Base-by-base conservation (phyloP, 1,284 basidiomycete genomes). In the Trichosporon sp. region DNA sequence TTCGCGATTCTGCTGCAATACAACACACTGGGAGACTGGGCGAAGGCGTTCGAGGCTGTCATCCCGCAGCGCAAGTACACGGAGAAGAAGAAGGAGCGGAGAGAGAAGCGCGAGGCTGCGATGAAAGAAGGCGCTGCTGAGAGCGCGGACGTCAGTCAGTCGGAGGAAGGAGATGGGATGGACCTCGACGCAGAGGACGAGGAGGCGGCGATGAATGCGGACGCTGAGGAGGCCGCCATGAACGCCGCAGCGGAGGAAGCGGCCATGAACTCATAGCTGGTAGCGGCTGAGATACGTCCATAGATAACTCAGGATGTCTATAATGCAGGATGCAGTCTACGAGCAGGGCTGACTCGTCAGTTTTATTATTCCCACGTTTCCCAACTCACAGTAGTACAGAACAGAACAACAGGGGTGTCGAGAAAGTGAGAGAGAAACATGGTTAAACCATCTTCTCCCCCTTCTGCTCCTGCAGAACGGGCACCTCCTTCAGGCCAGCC, bases 1-100 rank as follows among this genome's bases (percentile, higher is more conserved):
- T 93, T 96, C 79, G 94, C 97, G 81, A 98, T 99, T 76, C 87
- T 99, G 70, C 83, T 95, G 8, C 90, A 91, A 75, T 99, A 94
- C 92, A 88, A 91, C n/a, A 90, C 91, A 76, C 89, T 89, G 11
- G 87, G 88, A 73, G 87, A 92, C 76, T 98, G 94, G 94, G 89
- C 91, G 78, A 84, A 89, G 68, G 92, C 94, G 0, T 88, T 99
- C 69, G 89, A 91, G 80, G 86, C 89, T 14, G 92, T 96, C 65
- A 92, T 98, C 74, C 96, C 96, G 0, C 91, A 91, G 78, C 88
- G 96, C 65, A 98, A 98, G 84, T 94, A 94, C 78, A 70, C 68
- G 46, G 72, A 72, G 69, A 76, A 74, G 70, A 59, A 48, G 21
- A 68, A 71, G 70, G 54, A 63, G 63, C 73, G 68, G 16, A 51